phyloP scores from a whole-genome alignment of 306 rosid genomes.

The Alnus rubra region DNA sequence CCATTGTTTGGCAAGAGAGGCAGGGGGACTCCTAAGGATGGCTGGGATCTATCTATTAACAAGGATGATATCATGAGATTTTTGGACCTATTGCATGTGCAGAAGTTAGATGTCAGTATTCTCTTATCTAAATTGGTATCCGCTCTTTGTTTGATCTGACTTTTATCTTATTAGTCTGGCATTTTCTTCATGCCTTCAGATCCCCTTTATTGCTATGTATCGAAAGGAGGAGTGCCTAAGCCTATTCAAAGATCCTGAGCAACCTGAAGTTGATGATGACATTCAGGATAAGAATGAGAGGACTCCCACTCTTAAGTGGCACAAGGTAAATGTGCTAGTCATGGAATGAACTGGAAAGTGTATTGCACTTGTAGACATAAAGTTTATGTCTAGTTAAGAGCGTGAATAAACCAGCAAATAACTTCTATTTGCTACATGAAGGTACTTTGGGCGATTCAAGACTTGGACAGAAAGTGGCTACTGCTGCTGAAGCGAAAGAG shows the following conservation, averaged over 20 bases:
- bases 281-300: slow-evolving; percentile 61
- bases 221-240: slow-evolving; percentile 92
- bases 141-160: slow-evolving; percentile 18
- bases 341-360: slow-evolving; percentile 6
- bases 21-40: slow-evolving; percentile 31
- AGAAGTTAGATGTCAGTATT: slow-evolving; percentile 82
- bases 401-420: slow-evolving; percentile 13
- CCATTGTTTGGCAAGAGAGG: slow-evolving; percentile 64
- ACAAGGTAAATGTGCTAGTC: slow-evolving; percentile 58
- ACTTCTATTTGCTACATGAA: slow-evolving; percentile 33
- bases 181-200: slow-evolving; percentile 41
- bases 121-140: slow-evolving; percentile 12
- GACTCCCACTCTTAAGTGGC: slow-evolving; percentile 77
- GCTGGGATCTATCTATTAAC: slow-evolving; percentile 49
- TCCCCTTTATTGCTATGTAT: slow-evolving; percentile 89
- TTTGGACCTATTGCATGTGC: slow-evolving; percentile 88
- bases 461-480: slow-evolving; percentile 92
- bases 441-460: slow-evolving; percentile 95
- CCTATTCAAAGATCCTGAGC: slow-evolving; percentile 71
- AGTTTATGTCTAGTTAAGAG: background rate
- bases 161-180: slow-evolving; percentile 22
- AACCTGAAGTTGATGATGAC: slow-evolving; percentile 47
- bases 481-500: slow-evolving; percentile 89
- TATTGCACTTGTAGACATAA: background rate
- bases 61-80: slow-evolving; percentile 69